These are phyloP conservation scores for Sicyos baderoa DNA, from an alignment of 306 rosid genomes.

Conservation along the genomic window DNA sequence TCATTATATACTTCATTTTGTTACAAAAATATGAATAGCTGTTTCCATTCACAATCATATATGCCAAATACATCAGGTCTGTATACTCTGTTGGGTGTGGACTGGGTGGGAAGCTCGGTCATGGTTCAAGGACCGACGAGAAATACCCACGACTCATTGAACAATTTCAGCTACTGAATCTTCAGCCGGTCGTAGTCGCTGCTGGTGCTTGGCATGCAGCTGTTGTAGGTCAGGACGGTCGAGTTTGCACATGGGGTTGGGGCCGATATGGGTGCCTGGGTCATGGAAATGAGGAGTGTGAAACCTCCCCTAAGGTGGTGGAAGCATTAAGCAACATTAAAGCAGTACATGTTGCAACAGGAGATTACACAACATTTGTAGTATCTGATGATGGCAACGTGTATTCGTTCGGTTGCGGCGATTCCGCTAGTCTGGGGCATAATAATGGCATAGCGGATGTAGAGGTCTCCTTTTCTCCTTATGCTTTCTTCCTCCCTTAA, in stretches of 20 bases:
- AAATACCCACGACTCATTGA: constrained; percentile 72
- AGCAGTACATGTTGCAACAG: constrained; percentile 82
- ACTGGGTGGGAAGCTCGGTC: constrained; percentile 97
- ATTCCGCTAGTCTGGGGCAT: constrained; percentile 91
- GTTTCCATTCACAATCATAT: neutral
- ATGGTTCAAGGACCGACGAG: constrained; percentile 74
- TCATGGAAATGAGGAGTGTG: constrained; percentile 91
- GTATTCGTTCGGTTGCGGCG: constrained; percentile 94
- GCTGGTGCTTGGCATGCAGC: constrained; percentile 99
- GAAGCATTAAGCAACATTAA: constrained; percentile 61
- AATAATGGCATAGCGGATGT: constrained; percentile 39
- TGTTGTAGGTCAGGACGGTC: constrained; percentile 84
- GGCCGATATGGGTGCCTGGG: constrained; percentile 96
- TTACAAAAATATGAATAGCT: neutral
- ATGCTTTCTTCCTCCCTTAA: too few relatives aligned
- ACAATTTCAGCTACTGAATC: constrained; percentile 55
- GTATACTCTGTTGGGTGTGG: constrained; percentile 97
- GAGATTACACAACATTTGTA: constrained; percentile 91
- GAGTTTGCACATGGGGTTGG: constrained; percentile 99
- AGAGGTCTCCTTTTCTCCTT: constrained; percentile 44
- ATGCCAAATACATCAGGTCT: constrained; percentile 42
- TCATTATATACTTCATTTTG: constrained; percentile 1
- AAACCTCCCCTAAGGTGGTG: constrained; percentile 73
- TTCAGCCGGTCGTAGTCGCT: constrained; percentile 81
- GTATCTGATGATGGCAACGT: constrained; percentile 75